Evolutionary conservation across 306 rosid genomes (phyloP).

Genomic region (Lagenaria siceraria): DNA sequence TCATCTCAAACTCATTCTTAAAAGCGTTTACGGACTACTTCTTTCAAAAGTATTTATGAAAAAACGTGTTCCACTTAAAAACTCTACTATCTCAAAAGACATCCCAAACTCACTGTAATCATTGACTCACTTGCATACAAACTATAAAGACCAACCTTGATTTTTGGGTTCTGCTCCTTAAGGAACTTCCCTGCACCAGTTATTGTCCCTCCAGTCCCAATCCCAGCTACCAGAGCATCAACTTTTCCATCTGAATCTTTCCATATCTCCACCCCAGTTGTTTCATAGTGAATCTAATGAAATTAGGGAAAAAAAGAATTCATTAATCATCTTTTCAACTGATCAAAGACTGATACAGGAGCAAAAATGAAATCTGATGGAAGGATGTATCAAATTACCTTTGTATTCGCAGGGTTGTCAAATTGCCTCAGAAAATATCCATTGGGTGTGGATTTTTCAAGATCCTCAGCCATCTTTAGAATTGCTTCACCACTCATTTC

Average conservation of each 20-base stretch:
- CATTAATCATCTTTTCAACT: background rate
- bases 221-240: constrained; percentile 57
- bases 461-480: constrained; percentile 43
- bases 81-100: background rate
- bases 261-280: constrained; percentile 93
- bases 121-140: background rate
- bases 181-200: constrained; percentile 65
- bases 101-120: background rate
- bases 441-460: constrained; percentile 36
- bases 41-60: background rate
- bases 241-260: constrained; percentile 58
- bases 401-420: constrained; percentile 61
- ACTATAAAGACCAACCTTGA: constrained; percentile 39
- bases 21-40: background rate
- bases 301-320: background rate
- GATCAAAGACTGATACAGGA: background rate
- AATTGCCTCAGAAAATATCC: constrained; percentile 42
- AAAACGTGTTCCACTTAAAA: too few species aligned
- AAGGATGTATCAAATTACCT: constrained; percentile 19
- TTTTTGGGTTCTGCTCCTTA: constrained; percentile 52
- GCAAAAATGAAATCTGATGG: background rate
- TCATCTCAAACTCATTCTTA: background rate
- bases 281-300: constrained; percentile 64
- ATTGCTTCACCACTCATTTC: constrained; percentile 38
- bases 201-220: constrained; percentile 79